Conservation (phyloP, 2,329 filamentous ascomycete species). For the Alternaria arbusti region DNA sequence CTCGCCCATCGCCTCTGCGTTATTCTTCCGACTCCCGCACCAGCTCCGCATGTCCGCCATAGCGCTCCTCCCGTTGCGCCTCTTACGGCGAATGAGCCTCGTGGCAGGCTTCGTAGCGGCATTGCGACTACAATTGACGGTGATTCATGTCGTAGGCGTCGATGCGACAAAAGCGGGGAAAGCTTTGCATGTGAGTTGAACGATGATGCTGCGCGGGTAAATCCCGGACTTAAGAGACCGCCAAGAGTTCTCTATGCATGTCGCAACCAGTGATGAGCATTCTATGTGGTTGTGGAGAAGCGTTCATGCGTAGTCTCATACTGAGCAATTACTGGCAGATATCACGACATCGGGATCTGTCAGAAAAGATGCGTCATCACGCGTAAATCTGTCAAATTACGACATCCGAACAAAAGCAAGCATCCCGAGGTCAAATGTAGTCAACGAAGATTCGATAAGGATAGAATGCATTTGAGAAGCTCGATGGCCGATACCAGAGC, state of each 20-base stretch:
- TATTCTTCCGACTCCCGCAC: slow-evolving; percentile 17
- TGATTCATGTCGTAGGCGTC: slow-evolving; percentile 20
- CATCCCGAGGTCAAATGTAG: not conserved
- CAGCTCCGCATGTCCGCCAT: slow-evolving; percentile 11
- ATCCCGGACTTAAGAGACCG: not conserved
- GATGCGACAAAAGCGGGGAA: slow-evolving; percentile 17
- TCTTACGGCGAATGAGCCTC: slow-evolving; percentile 29
- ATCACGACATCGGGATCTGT: not conserved
- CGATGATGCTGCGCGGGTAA: slow-evolving; percentile 9
- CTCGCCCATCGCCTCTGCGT: slow-evolving; percentile 48
- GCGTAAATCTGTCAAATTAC: not conserved
- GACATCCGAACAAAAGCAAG: not conserved
- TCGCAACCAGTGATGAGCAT: not conserved
- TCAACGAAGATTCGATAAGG: not conserved
- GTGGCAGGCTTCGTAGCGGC: slow-evolving; percentile 37
- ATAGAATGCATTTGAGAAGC: slow-evolving; percentile 20
- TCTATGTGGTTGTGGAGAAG: not conserved
- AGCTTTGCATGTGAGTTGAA: not conserved
- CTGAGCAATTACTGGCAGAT: not conserved
- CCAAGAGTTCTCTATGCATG: not conserved
- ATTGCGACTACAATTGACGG: slow-evolving; percentile 29
- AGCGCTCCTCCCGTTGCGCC: slow-evolving; percentile 11
- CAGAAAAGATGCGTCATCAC: not conserved
- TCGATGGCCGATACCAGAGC: slow-evolving; percentile 22
- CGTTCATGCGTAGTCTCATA: slow-evolving; percentile 7